phyloP scores from a whole-genome alignment of 805 yeast species.

The Sugiyamaella chiloensis region DNA sequence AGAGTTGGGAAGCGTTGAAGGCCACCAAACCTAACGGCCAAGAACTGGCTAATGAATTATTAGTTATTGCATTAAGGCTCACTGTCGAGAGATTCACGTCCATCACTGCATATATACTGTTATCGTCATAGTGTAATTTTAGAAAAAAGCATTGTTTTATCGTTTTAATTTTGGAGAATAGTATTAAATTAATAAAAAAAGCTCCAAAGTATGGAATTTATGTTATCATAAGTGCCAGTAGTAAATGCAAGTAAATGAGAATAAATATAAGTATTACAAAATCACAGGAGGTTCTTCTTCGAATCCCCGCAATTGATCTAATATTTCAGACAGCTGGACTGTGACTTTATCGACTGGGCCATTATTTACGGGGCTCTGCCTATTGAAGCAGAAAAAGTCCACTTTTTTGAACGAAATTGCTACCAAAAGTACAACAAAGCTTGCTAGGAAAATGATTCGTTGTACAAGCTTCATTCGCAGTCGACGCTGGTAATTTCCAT shows the following conservation, averaged over 20 bases:
- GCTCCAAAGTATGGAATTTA: neutral
- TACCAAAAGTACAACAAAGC: conserved; percentile 15
- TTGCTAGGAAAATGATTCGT: conserved; percentile 10
- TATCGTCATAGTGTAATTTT: conserved; percentile 41
- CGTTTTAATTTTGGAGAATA: conserved; percentile 2
- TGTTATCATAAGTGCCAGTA: too few relatives aligned
- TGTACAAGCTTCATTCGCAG: conserved; percentile 18
- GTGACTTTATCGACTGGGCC: neutral
- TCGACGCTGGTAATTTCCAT: conserved; percentile 19
- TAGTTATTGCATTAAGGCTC: conserved; percentile 57
- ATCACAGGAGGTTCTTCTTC: neutral
- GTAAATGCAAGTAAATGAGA: neutral
- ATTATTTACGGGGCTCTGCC: neutral
- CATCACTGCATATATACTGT: conserved; percentile 70
- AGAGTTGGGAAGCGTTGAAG: conserved; percentile 45
- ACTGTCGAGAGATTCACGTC: conserved; percentile 70
- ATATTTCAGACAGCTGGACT: neutral
- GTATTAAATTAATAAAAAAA: neutral
- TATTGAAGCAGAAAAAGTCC: neutral
- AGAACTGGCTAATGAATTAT: conserved; percentile 60
- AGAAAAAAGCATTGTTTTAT: too few relatives aligned
- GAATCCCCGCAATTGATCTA: neutral
- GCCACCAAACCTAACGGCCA: conserved; percentile 40
- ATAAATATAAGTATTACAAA: neutral
- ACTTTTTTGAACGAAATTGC: conserved; percentile 12